Conservation (phyloP, 768 basidiomycete species). For the Cantharellus anzutake region DNA sequence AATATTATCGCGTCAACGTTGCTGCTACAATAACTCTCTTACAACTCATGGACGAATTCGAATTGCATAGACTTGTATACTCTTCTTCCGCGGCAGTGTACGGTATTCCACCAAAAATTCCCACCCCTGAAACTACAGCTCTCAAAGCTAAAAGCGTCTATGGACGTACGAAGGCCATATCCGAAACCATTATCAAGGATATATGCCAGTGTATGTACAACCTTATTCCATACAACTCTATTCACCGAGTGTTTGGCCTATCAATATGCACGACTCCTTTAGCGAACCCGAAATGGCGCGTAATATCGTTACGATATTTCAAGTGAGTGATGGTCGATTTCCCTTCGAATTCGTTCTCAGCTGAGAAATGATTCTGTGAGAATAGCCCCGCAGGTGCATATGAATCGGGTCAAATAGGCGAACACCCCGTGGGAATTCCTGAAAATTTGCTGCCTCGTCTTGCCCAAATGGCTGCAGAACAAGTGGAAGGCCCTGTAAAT, state of each 20-base stretch:
- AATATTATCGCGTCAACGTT: conserved; percentile 92
- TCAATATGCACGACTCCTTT: conserved; percentile 1
- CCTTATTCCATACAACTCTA: conserved; percentile 6
- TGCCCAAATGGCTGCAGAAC: conserved; percentile 86
- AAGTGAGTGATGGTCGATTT: conserved; percentile 35
- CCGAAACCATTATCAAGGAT: conserved; percentile 77
- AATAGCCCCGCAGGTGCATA: conserved; percentile 92
- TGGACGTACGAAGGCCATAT: conserved; percentile 92
- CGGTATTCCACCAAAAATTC: conserved; percentile 78
- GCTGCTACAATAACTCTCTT: conserved; percentile 69
- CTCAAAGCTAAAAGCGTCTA: conserved; percentile 83
- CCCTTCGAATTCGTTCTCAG: neutral
- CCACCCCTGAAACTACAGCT: conserved; percentile 83
- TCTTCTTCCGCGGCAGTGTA: conserved; percentile 98
- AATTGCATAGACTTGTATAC: conserved; percentile 76
- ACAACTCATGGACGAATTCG: conserved; percentile 70
- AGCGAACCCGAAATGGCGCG: conserved; percentile 64
- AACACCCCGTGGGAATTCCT: conserved; percentile 90
- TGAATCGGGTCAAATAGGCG: conserved; percentile 85
- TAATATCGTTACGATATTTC: conserved; percentile 88
- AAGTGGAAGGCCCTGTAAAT: conserved; percentile 49
- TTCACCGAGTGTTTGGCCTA: conserved; percentile 3
- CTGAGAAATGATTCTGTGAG: neutral
- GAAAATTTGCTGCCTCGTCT: conserved; percentile 87
- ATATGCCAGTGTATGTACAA: conserved; percentile 47